Evolutionary conservation across 176 grass and related monocot genomes (phyloP), one percentile per base, ranked within the genome.

Genomic region (Tillandsia leiboldiana): DNA sequence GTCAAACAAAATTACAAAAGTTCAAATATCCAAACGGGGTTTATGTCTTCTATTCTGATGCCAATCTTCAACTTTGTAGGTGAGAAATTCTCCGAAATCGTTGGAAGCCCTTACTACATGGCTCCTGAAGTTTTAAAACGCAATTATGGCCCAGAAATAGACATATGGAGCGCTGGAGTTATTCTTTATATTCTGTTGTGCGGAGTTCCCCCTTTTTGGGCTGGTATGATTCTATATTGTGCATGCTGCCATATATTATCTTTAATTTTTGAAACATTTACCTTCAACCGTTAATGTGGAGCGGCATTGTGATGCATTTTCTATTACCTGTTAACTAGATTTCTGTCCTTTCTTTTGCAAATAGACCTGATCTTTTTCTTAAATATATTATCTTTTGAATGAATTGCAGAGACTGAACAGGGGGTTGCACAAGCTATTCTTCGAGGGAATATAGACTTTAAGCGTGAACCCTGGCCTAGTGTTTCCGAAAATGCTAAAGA

Each of bases 61-160:
- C 15, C 33, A 53, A 48, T 29, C 13, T 79, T 82, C 14, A 74
- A 69, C 51, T 17, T 65, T 64, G 62, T 73, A 99, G 94, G 94
- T 75, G 94, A 99, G 79, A 93, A 70, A 8, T 99, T 93, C 77
- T 99, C 94, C 79, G 94, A 99, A 88, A 99, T 99, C 75, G 94
- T 99, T 26, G 94, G 94, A 81, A 99, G 94, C 73, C 94, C 94
- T 24, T 99, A 99, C 74, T 99, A 99, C 75, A 99, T 99, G 94
- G 90, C 94, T 53, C 94, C 94, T 1, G 94, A 99, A 80, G 94
- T 99, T 71, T 72, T 99, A 68, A 99, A 93, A 80, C 79, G 94
- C 69, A 99, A 93, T 69, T 99, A 99, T 72, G 94, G 94, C 66
- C 94, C 87, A 22, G 94, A 99, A 86, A 99, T 99, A 66, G 94